Evolutionary conservation across 768 basidiomycete genomes (phyloP).

Genomic region (Auricularia sp.): DNA sequence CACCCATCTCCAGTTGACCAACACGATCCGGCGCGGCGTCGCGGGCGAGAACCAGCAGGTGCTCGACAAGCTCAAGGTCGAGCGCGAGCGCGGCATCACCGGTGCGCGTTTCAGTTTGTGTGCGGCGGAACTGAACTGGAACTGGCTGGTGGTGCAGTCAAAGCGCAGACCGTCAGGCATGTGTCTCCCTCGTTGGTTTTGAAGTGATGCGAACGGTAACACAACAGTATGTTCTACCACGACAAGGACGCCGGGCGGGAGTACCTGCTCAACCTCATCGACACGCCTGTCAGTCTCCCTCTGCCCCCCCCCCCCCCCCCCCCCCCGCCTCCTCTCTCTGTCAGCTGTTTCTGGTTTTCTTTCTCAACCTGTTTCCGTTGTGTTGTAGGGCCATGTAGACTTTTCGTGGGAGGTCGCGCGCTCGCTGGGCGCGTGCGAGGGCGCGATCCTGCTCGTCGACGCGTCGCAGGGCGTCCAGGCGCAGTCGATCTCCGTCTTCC

Average conservation of each 20-base stretch:
- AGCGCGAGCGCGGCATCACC: conserved; percentile 93
- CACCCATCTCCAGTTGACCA: conserved; percentile 52
- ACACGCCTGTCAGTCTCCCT: conserved; percentile 63
- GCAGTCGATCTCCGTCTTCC: conserved; percentile 91
- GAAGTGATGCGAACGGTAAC: too few species aligned
- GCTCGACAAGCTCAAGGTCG: conserved; percentile 90
- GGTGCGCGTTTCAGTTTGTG: conserved; percentile 32
- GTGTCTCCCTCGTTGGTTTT: background rate
- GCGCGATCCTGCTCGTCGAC: conserved; percentile 77
- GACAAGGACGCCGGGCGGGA: conserved; percentile 33
- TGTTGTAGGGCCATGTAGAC: conserved; percentile 80
- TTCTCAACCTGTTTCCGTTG: too few species aligned
- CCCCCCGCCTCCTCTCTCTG: too few species aligned
- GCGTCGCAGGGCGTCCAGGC: conserved; percentile 98
- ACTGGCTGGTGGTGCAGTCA: conserved; percentile 41
- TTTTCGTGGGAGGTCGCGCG: conserved; percentile 96
- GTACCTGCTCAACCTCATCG: conserved; percentile 86
- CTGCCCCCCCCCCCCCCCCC: too few species aligned
- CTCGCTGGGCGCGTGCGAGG: conserved; percentile 87
- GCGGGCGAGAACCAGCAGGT: conserved; percentile 72
- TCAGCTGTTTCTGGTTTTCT: too few species aligned
- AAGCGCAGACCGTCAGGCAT: conserved; percentile 89
- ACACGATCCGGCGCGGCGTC: conserved; percentile 63
- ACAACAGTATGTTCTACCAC: conserved; percentile 62
- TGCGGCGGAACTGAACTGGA: background rate